phyloP scores from a whole-genome alignment of 2,329 filamentous ascomycete genomes.

The Arthroderma uncinatum region DNA sequence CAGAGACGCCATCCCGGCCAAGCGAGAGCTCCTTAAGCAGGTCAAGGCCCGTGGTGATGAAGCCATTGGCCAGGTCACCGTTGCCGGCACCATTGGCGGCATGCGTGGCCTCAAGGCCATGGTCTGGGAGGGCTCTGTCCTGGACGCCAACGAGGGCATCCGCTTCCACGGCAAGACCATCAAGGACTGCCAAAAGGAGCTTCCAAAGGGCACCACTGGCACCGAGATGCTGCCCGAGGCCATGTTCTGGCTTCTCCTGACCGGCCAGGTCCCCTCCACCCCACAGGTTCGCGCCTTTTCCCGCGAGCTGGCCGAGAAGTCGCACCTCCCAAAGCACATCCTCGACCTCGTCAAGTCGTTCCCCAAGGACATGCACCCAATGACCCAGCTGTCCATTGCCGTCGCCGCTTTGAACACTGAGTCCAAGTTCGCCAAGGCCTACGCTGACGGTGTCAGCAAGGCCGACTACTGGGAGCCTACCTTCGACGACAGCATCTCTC shows the following conservation, averaged over 20 bases:
- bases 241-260: constrained; percentile 99
- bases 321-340: constrained; percentile 69
- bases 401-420: constrained; percentile 94
- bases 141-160: constrained; percentile 94
- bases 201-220: constrained; percentile 73
- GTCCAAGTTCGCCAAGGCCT: constrained; percentile 84
- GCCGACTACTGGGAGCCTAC: constrained; percentile 98
- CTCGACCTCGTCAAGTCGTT: constrained; percentile 81
- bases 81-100: constrained; percentile 86
- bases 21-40: constrained; percentile 85
- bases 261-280: constrained; percentile 76
- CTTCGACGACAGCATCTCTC: constrained; percentile 86
- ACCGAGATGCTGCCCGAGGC: constrained; percentile 97
- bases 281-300: constrained; percentile 73
- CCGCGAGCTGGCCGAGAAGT: constrained; percentile 75
- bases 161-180: constrained; percentile 96
- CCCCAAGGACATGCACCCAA: constrained; percentile 82
- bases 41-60: constrained; percentile 78
- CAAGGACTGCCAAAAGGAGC: constrained; percentile 88
- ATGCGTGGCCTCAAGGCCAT: constrained; percentile 97
- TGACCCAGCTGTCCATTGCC: constrained; percentile 94
- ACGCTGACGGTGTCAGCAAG: constrained; percentile 84
- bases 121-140: constrained; percentile 96
- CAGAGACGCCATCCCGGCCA: constrained; percentile 72
- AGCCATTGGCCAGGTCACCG: constrained; percentile 81